A percentile compares a stretch with the other conserved stretches of the same genome.
phyloP scores from a whole-genome alignment of 129 eudicot species.

The Flaveria robusta region DNA sequence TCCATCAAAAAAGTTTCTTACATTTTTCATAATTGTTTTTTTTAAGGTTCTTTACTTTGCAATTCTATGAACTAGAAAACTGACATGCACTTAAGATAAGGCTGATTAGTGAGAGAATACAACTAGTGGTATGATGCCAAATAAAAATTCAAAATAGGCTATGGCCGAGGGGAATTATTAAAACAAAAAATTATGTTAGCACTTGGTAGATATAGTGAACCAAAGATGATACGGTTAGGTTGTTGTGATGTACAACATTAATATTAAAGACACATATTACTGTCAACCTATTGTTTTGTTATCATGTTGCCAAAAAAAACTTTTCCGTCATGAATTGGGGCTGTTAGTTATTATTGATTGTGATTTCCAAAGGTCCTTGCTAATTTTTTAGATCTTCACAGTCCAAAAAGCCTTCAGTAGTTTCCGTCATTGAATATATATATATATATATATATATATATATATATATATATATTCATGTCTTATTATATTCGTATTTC shows the following conservation, averaged over 20 bases:
- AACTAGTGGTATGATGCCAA: background rate
- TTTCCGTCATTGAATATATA: background rate
- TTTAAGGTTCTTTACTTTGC: background rate
- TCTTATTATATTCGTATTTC: constrained; percentile 8
- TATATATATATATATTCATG: no score
- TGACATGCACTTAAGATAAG: background rate
- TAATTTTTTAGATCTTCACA: background rate
- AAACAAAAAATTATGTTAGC: background rate
- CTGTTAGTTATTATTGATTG: background rate
- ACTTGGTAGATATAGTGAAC: background rate
- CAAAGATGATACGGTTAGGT: constrained; percentile 15
- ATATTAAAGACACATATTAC: constrained; percentile 5
- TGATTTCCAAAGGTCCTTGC: background rate
- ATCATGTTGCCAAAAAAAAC: background rate
- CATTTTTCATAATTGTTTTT: background rate
- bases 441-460: no score
- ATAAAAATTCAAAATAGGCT: no score
- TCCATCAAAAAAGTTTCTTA: background rate
- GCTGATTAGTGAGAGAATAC: background rate
- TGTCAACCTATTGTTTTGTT: background rate
- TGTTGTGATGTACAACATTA: constrained; percentile 1
- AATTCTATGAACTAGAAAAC: background rate
- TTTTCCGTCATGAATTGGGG: background rate
- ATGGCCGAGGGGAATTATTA: background rate
- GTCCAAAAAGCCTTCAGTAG: background rate